Conservation (phyloP, 2,329 filamentous ascomycete species). For the Claviceps pusilla region DNA sequence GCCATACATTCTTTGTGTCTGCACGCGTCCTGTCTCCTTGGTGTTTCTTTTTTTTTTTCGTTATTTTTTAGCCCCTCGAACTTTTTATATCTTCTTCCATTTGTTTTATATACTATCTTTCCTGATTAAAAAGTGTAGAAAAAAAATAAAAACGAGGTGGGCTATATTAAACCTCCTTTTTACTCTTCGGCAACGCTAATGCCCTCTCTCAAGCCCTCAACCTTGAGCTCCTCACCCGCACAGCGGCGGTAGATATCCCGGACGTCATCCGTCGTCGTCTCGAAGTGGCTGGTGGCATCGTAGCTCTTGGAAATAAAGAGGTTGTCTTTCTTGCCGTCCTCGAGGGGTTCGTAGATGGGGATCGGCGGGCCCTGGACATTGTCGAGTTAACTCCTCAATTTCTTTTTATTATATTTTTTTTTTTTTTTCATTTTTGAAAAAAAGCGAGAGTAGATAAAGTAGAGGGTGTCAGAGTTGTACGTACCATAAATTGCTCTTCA, state of each 20-base stretch:
- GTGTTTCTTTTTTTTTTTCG: background rate
- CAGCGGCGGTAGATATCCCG: slow-evolving; percentile 80
- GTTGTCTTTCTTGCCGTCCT: slow-evolving; percentile 70
- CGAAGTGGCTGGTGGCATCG: slow-evolving; percentile 94
- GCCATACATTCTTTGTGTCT: background rate
- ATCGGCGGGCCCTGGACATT: slow-evolving; percentile 55
- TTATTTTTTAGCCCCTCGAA: too few species aligned
- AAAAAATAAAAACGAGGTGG: background rate
- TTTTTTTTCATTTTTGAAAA: too few species aligned
- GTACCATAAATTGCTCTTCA: slow-evolving; percentile 90
- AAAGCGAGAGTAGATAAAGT: too few species aligned
- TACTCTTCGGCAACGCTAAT: slow-evolving; percentile 58
- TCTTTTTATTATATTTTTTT: background rate
- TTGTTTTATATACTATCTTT: background rate
- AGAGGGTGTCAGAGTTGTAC: slow-evolving; percentile 6
- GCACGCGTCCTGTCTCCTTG: background rate
- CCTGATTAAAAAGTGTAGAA: background rate
- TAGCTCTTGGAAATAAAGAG: slow-evolving; percentile 98
- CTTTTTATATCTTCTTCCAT: background rate
- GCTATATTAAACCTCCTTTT: background rate
- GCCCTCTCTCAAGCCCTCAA: slow-evolving; percentile 73
- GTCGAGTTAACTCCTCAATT: background rate
- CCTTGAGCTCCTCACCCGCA: slow-evolving; percentile 70
- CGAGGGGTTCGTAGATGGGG: slow-evolving; percentile 81
- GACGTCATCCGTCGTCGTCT: slow-evolving; percentile 82